Evolutionary conservation across 495 filamentous ascomycete genomes (phyloP), one percentile per base, ranked within the genome.

Genomic region (Thozetella sp.): DNA sequence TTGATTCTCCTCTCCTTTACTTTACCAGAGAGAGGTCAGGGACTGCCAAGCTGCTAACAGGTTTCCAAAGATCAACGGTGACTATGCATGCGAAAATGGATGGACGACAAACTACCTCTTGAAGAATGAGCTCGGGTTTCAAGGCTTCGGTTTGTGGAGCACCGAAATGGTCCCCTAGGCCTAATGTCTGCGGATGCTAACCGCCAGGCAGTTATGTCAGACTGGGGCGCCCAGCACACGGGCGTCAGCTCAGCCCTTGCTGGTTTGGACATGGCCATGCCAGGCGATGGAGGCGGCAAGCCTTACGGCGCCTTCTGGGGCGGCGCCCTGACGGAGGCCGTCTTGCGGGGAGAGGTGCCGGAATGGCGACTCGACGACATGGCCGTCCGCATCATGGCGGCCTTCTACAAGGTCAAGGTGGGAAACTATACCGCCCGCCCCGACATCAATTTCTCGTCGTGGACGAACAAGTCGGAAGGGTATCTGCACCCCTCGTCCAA

Each of bases 231-330:
- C 11, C 93, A 97, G 63, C 84, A 93, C 54, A 89, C 85, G 27
- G 89, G 90, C n/a, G 86, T 96, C 0, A 84, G 82, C 4, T 90
- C 88, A 63, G 90, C 93, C 3, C 73, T 97, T 20, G 86, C 90
- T 20, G 93, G 93, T 1, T 77, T 97, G 26, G 93, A 97, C 67
- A 92, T 97, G 91, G 88, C 84, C n/a, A 97, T 97, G 93, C 93
- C 93, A 0, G 93, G 93, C 17, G 93, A 97, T 70, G 91, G 25
- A 63, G 72, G 83, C 56, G 80, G 76, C 34, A 86, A 83, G 11
- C 52, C 58, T 6, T 77, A 72, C 57, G 83, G 87, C n/a, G 61
- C 71, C 12, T 63, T 72, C 25, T 96, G 90, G 88, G 93, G 93
- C 15, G 76, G 82, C 11, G 80, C 88, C 24, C 76, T 97, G 63